Percentiles rank a stretch among this genome's conserved stretches.
These are phyloP conservation scores for Hypsizygus ulmarius DNA, from an alignment of 1,284 basidiomycete species.

Conservation along the genomic window DNA sequence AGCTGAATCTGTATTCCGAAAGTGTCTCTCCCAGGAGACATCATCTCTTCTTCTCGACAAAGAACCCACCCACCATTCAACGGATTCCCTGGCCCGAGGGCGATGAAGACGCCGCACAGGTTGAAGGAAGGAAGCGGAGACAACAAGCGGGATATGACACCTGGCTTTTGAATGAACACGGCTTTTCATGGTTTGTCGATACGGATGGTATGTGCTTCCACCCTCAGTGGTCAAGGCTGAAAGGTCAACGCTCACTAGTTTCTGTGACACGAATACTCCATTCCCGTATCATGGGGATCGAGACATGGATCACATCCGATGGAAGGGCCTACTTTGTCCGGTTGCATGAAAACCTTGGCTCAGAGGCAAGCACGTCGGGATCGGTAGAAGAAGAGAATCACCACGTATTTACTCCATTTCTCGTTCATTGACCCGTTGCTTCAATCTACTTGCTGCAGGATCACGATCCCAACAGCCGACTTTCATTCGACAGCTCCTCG, in stretches of 20 bases:
- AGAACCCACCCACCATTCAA: slow-evolving; percentile 68
- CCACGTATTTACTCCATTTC: slow-evolving; percentile 13
- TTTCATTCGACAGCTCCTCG: slow-evolving; percentile 8
- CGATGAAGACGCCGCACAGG: slow-evolving; percentile 39
- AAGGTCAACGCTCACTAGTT: slow-evolving; percentile 38
- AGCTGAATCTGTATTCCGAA: background rate
- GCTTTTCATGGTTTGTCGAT: slow-evolving; percentile 72
- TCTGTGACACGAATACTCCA: slow-evolving; percentile 56
- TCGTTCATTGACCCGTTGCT: background rate
- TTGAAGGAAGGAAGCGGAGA: slow-evolving; percentile 34
- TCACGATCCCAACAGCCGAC: slow-evolving; percentile 6
- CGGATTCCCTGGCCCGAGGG: slow-evolving; percentile 76
- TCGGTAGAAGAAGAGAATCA: slow-evolving; percentile 17
- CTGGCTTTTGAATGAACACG: slow-evolving; percentile 68
- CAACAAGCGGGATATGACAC: slow-evolving; percentile 52
- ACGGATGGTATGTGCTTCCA: slow-evolving; percentile 52
- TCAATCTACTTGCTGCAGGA: slow-evolving; percentile 6
- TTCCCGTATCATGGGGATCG: slow-evolving; percentile 57
- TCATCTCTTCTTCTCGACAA: slow-evolving; percentile 70
- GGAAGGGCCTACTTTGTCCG: slow-evolving; percentile 76
- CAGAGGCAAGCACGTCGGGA: slow-evolving; percentile 18
- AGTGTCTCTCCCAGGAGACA: slow-evolving; percentile 73
- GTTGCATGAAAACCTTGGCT: slow-evolving; percentile 40
- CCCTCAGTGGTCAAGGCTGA: background rate
- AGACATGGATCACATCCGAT: slow-evolving; percentile 81